A percentile compares a stretch with the other conserved stretches of the same genome.
phyloP scores from a whole-genome alignment of 2,329 filamentous ascomycete species.

The Alternaria infectoria region DNA sequence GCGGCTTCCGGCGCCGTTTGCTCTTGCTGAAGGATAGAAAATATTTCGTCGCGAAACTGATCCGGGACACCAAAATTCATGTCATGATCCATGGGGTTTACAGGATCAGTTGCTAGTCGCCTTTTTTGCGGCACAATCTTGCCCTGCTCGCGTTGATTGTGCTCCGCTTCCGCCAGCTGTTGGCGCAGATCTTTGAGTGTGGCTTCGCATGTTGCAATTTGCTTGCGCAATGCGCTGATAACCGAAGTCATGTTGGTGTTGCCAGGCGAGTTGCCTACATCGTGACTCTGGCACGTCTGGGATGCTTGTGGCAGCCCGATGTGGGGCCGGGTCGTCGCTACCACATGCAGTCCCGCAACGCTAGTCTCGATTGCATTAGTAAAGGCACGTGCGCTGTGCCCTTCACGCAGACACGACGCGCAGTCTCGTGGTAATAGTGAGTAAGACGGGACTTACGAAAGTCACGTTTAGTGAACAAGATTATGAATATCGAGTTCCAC shows the following conservation, averaged over 20 bases:
- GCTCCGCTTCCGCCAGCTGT: slow-evolving; percentile 53
- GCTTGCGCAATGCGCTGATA: slow-evolving; percentile 49
- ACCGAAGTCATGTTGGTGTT: slow-evolving; percentile 22
- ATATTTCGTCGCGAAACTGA: slow-evolving; percentile 52
- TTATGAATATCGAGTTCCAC: neutral
- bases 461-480: neutral
- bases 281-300: slow-evolving; percentile 4
- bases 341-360: neutral
- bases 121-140: slow-evolving; percentile 28
- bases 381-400: neutral
- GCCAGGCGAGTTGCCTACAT: slow-evolving; percentile 1
- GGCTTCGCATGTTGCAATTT: slow-evolving; percentile 52
- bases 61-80: slow-evolving; percentile 51
- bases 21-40: slow-evolving; percentile 43
- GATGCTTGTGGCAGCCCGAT: slow-evolving; percentile 6
- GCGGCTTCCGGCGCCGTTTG: slow-evolving; percentile 1
- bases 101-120: slow-evolving; percentile 21
- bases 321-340: slow-evolving; percentile 8
- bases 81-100: slow-evolving; percentile 42
- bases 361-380: neutral
- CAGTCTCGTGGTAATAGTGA: neutral
- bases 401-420: neutral
- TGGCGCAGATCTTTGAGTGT: slow-evolving; percentile 49
- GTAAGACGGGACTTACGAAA: neutral
- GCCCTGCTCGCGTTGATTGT: slow-evolving; percentile 35